Conservation (phyloP, 1,139 yeast species). For the Barnettozyma hawaiiensis region DNA sequence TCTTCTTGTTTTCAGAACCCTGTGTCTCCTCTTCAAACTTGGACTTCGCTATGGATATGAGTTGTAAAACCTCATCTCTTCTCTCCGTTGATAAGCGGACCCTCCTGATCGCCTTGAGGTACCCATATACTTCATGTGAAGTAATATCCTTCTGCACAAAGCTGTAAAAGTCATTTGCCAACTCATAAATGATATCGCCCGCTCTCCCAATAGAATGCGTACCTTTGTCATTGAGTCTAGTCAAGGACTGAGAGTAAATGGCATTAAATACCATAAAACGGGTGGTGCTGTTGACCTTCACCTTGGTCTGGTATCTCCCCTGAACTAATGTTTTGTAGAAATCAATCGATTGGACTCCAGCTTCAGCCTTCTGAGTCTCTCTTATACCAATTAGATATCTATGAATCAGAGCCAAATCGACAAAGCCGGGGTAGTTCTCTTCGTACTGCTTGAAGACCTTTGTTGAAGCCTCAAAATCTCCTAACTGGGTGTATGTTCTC, state of each 20-base stretch:
- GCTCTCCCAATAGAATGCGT: constrained; percentile 15
- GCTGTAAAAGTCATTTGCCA: constrained; percentile 16
- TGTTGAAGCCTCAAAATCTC: constrained; percentile 13
- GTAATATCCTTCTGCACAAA: constrained; percentile 8
- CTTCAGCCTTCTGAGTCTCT: constrained; percentile 6
- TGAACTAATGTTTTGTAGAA: constrained; percentile 14
- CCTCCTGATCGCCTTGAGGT: constrained; percentile 21
- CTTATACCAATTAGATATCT: constrained; percentile 16
- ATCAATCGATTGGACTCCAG: constrained; percentile 15
- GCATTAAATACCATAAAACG: constrained; percentile 21
- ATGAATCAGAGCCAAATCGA: constrained; percentile 18
- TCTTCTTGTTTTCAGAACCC: neutral
- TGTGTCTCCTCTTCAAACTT: constrained; percentile 11
- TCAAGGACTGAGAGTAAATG: constrained; percentile 18
- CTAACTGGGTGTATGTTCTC: constrained; percentile 14
- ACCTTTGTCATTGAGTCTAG: constrained; percentile 18
- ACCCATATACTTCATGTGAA: constrained; percentile 19
- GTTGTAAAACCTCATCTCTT: constrained; percentile 13
- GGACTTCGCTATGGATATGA: constrained; percentile 11
- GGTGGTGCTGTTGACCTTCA: constrained; percentile 15
- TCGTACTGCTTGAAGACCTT: constrained; percentile 12
- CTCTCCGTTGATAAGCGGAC: constrained; percentile 16
- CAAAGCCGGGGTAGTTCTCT: constrained; percentile 8
- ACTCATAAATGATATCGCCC: constrained; percentile 13
- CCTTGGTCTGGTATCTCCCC: constrained; percentile 6